Percentiles rank a stretch among this genome's conserved stretches.
Conservation (phyloP, 2,329 filamentous ascomycete species). For the Aspergillus felis region DNA sequence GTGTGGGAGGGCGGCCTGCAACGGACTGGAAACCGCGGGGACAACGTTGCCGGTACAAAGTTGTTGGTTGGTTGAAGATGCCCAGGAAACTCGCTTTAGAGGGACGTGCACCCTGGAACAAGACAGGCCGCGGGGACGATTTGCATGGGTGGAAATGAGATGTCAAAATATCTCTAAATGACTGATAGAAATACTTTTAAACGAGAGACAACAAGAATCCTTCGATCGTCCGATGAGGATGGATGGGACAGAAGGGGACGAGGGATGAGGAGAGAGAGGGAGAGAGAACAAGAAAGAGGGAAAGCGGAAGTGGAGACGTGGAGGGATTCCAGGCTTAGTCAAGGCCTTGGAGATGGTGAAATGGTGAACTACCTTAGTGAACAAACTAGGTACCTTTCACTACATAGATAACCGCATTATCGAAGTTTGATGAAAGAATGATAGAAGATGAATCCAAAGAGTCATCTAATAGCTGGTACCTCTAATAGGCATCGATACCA, state of each 20-base stretch:
- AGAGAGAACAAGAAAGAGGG: conserved; percentile 9
- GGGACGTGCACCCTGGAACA: conserved; percentile 23
- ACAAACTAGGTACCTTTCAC: not conserved
- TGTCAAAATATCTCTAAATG: conserved; percentile 5
- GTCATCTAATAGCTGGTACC: not conserved
- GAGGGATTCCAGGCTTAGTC: conserved; percentile 5
- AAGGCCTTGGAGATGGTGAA: not conserved
- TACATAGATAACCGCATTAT: not conserved
- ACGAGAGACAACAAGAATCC: conserved; percentile 8
- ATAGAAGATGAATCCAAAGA: not conserved
- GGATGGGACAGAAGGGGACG: conserved; percentile 4
- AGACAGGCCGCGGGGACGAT: conserved; percentile 13
- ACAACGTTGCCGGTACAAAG: conserved; percentile 1
- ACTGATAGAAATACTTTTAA: conserved; percentile 6
- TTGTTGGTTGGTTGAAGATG: conserved; percentile 1
- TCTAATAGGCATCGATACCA: not conserved
- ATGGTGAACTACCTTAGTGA: too few relatives aligned
- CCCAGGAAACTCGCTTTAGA: conserved; percentile 13
- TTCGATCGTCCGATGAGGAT: conserved; percentile 9
- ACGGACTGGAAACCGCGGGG: conserved; percentile 1
- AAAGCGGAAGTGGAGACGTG: conserved; percentile 1
- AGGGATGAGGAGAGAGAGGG: conserved; percentile 2
- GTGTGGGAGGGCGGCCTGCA: not conserved
- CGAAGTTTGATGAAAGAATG: not conserved
- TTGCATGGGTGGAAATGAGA: conserved; percentile 13